Base-by-base conservation (phyloP, 2,329 filamentous ascomycete genomes). In the Akanthomyces dipterigenus region DNA sequence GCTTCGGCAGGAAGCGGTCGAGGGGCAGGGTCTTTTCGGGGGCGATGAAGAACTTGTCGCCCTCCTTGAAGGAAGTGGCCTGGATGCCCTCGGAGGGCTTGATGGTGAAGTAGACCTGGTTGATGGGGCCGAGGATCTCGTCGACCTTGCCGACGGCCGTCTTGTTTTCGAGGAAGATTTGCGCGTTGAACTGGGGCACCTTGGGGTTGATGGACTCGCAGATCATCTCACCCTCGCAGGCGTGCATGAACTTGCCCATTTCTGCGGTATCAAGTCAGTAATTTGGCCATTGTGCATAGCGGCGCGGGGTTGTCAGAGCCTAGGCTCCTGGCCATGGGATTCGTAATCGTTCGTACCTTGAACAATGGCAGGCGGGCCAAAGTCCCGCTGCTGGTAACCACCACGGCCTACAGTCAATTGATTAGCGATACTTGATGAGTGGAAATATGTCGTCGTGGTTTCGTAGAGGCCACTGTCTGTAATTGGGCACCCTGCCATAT, bases 111-210 rank as follows among this genome's bases (percentile, higher is more conserved):
- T 89, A 96, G 71, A 98, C 91, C 78, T 97, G 89, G 83, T 96
- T 98, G 77, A 99, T 90, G 65, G 95, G 93, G 62, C 95, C 95
- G 68, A 99, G 88, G 68, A 99, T 90, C 80, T 99, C 95, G 79
- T 99, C 95, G 73, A 99, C 90, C 80, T 98, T 98, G 76, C 95
- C 95, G 75, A 99, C 86, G 64, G 89, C 82, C 50, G 90, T 93
- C 88, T 98, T 99, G 83, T 98, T 99, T 84, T 98, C 93, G 71
- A 98, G 88, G 80, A 95, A 99, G 76, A 99, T 96, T 68, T 92
- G 92, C 64, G 95, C 95, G 82, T 97, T 98, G 88, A 99, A 99
- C 81, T 96, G 96, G 64, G 95, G 95, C 66, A 99, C 89, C 80
- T 98, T 98, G 70, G 89, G 81, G 82, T 97, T 98, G 77, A 89